Conservation (phyloP, 164 flowering plant genomes). For the Annona cherimola region DNA sequence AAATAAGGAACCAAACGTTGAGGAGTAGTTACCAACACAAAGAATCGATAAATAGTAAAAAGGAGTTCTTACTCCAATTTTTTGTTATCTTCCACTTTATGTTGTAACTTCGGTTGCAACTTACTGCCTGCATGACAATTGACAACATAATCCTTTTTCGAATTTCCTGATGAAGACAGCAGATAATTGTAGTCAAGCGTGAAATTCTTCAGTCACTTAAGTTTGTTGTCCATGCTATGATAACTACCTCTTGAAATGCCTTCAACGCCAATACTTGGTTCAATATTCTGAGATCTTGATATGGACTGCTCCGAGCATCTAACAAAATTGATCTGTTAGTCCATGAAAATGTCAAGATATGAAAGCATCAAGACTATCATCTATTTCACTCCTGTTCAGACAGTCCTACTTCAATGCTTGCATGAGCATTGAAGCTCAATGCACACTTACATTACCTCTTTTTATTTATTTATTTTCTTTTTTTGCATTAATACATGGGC, state of each 20-base stretch:
- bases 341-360: too few species aligned
- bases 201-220: background rate
- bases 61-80: slow-evolving; percentile 26
- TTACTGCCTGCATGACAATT: slow-evolving; percentile 14
- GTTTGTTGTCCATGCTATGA: background rate
- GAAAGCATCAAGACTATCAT: background rate
- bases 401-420: too few species aligned
- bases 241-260: slow-evolving; percentile 34
- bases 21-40: background rate
- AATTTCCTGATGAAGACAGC: background rate
- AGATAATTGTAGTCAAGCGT: background rate
- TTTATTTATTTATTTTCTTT: too few species aligned
- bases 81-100: slow-evolving; percentile 22
- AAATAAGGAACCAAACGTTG: slow-evolving; percentile 4
- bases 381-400: background rate
- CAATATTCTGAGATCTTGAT: slow-evolving; percentile 27
- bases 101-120: slow-evolving; percentile 13
- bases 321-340: slow-evolving; percentile 6
- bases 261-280: slow-evolving; percentile 32
- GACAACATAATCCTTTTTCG: background rate
- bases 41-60: background rate
- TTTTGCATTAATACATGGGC: too few species aligned
- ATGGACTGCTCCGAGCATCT: slow-evolving; percentile 22
- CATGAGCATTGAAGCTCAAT: too few species aligned
- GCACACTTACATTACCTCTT: too few species aligned